phyloP scores from a whole-genome alignment of 331 rosid species.

The Arachis monticola region DNA sequence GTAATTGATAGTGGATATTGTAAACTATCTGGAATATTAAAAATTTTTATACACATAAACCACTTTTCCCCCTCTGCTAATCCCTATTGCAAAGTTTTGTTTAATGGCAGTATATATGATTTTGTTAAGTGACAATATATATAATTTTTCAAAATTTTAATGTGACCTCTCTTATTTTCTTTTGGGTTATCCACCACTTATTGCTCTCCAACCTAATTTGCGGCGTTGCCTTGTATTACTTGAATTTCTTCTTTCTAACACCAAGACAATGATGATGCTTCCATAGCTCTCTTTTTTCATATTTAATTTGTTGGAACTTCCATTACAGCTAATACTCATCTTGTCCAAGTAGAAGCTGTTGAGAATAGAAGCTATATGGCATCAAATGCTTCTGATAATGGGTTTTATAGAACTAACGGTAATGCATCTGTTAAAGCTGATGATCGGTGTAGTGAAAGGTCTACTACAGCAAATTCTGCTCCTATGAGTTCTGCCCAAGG shows the following conservation, averaged over 20 bases:
- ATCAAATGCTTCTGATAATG: constrained; percentile 43
- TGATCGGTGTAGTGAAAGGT: constrained; percentile 48
- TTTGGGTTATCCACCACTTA: background rate
- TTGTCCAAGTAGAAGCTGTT: constrained; percentile 41
- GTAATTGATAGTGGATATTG: constrained; percentile 24
- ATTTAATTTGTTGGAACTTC: constrained; percentile 32
- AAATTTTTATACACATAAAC: background rate
- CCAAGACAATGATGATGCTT: constrained; percentile 29
- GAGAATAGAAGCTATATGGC: constrained; percentile 36
- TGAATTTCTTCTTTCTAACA: constrained; percentile 22
- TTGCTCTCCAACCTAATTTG: constrained; percentile 26
- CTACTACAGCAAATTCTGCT: constrained; percentile 51
- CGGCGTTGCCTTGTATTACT: constrained; percentile 16
- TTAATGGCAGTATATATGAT: background rate
- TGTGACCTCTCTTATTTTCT: constrained; percentile 1
- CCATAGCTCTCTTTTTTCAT: constrained; percentile 27
- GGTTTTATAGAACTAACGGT: constrained; percentile 43
- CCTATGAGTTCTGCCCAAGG: constrained; percentile 44
- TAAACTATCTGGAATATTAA: constrained; percentile 5
- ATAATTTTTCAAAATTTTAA: background rate
- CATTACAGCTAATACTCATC: constrained; percentile 41
- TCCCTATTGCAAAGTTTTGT: constrained; percentile 22
- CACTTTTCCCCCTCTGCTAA: constrained; percentile 1
- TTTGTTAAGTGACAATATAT: background rate
- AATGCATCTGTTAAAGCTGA: constrained; percentile 43